phyloP scores from a whole-genome alignment of 140 eudicot genomes.

The Flaveria floridana region DNA sequence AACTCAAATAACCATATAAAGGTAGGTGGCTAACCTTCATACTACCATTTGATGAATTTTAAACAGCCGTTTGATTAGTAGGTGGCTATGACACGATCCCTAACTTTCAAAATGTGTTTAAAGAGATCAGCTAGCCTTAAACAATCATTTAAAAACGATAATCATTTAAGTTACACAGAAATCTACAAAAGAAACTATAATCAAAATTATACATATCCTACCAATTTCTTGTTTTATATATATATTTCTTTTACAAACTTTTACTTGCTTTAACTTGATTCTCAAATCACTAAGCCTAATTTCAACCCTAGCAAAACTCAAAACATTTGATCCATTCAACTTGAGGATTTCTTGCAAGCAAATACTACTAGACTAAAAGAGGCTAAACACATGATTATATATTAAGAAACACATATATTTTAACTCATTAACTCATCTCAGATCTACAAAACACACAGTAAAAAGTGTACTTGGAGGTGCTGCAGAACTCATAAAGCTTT shows the following conservation, averaged over 20 bases:
- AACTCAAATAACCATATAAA: too few relatives aligned
- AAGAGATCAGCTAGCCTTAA: too few relatives aligned
- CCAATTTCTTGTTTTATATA: not conserved
- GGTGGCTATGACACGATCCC: too few relatives aligned
- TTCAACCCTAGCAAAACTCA: conserved; percentile 7
- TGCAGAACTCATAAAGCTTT: conserved; percentile 91
- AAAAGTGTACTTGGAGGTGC: conserved; percentile 71
- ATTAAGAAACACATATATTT: conserved; percentile 14
- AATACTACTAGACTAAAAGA: not conserved
- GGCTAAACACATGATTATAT: not conserved
- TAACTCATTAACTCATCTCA: conserved; percentile 13
- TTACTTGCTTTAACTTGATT: not conserved
- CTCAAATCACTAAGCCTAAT: not conserved
- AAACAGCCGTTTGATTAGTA: too few relatives aligned
- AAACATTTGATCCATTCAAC: conserved; percentile 2
- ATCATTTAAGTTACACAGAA: not conserved
- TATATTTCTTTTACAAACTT: not conserved
- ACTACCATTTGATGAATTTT: too few relatives aligned
- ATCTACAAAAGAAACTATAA: not conserved
- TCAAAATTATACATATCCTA: not conserved
- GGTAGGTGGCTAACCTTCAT: too few relatives aligned
- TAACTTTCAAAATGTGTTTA: too few relatives aligned
- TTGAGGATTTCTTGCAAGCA: not conserved
- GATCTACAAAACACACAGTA: conserved; percentile 31
- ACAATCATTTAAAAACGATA: too few relatives aligned